A percentile compares a stretch with the other conserved stretches of the same genome.
Evolutionary conservation across 2,329 filamentous ascomycete genomes (phyloP).

Genomic region (Aureobasidium musti): DNA sequence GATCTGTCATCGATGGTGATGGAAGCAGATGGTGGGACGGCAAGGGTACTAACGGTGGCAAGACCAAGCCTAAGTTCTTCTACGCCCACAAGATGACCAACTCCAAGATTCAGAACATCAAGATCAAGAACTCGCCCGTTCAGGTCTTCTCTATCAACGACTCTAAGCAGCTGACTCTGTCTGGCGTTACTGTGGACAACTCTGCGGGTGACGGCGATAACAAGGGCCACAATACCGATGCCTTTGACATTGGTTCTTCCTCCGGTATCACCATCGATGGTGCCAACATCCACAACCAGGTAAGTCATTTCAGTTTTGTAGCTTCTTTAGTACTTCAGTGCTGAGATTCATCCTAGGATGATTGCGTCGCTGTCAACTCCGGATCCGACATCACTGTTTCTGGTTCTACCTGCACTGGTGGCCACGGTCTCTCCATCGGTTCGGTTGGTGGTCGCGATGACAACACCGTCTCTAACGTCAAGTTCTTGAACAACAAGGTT

Average conservation of each 20-base stretch:
- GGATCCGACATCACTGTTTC: slow-evolving; percentile 49
- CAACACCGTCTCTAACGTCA: slow-evolving; percentile 54
- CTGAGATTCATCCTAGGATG: slow-evolving; percentile 30
- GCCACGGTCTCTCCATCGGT: slow-evolving; percentile 59
- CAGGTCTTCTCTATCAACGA: slow-evolving; percentile 55
- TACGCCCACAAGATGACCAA: slow-evolving; percentile 55
- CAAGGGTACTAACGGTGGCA: slow-evolving; percentile 61
- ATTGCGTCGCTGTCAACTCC: slow-evolving; percentile 39
- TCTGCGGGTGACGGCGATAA: slow-evolving; percentile 51
- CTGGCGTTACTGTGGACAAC: slow-evolving; percentile 59
- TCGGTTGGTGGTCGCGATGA: slow-evolving; percentile 56
- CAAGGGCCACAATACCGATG: slow-evolving; percentile 40
- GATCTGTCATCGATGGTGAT: slow-evolving; percentile 58
- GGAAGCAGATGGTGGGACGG: slow-evolving; percentile 64
- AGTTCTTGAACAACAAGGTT: slow-evolving; percentile 51
- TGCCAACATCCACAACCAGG: slow-evolving; percentile 37
- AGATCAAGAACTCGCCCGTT: slow-evolving; percentile 58
- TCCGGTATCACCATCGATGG: slow-evolving; percentile 36
- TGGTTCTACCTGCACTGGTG: slow-evolving; percentile 48
- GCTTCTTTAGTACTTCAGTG: background rate
- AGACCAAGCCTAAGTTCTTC: slow-evolving; percentile 67
- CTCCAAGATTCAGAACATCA: slow-evolving; percentile 54
- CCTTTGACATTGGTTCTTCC: slow-evolving; percentile 37
- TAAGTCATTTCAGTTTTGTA: background rate
- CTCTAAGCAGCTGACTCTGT: slow-evolving; percentile 49